phyloP scores from a whole-genome alignment of 2,329 filamentous ascomycete species.

The Fusarium napiforme region DNA sequence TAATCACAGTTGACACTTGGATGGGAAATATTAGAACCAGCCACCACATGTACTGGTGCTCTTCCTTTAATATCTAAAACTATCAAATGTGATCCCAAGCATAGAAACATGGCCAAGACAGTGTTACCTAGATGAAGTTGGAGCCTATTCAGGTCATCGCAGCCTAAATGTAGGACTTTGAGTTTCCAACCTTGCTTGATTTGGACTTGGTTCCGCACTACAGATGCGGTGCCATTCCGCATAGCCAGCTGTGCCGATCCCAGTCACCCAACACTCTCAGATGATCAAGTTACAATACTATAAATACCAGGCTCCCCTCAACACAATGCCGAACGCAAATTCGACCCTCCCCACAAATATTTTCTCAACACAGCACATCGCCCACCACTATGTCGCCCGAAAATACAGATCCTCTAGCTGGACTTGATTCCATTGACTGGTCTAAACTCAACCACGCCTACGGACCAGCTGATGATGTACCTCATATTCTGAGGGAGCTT shows the following conservation, averaged over 20 bases:
- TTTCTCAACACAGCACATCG: neutral
- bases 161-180: neutral
- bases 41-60: neutral
- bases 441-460: neutral
- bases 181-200: neutral
- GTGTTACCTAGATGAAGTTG: neutral
- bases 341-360: accelerated
- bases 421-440: neutral
- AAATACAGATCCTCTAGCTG: accelerated
- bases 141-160: neutral
- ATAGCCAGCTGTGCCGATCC: neutral
- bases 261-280: neutral
- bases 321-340: accelerated
- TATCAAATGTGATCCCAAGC: neutral
- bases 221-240: neutral
- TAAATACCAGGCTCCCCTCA: neutral
- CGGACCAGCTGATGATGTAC: neutral
- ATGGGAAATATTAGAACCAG: neutral
- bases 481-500: neutral
- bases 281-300: too few species aligned
- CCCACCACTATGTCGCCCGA: accelerated
- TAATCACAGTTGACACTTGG: neutral
- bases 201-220: neutral
- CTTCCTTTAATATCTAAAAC: too few species aligned
- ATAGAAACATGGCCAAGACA: neutral